Percentiles rank a stretch among this genome's conserved stretches.
These are phyloP conservation scores for Hyaloscypha hepaticicola DNA, from an alignment of 495 filamentous ascomycete genomes.

Conservation along the genomic window DNA sequence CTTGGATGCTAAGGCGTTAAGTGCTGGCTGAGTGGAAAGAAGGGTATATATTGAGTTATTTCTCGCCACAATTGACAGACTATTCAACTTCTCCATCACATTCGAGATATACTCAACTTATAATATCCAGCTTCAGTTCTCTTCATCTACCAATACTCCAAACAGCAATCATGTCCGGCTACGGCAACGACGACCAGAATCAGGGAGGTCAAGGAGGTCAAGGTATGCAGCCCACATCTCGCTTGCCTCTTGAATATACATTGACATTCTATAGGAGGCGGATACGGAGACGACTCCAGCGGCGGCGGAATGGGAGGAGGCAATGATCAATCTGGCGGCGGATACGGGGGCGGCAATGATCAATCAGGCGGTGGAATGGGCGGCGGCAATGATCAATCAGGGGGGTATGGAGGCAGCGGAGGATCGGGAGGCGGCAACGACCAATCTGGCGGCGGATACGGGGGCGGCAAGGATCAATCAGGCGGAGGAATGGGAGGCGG, in stretches of 20 bases:
- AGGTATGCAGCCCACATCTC: not conserved
- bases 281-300: not conserved
- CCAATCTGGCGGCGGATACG: not conserved
- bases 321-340: not conserved
- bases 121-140: not conserved
- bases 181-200: slow-evolving; percentile 6
- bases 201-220: not conserved
- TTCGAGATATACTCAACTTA: not conserved
- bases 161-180: slow-evolving; percentile 7
- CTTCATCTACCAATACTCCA: not conserved
- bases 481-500: slow-evolving; percentile 7
- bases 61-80: not conserved
- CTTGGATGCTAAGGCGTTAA: not conserved
- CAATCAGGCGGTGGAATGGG: not conserved
- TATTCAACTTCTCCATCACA: not conserved
- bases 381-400: not conserved
- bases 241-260: not conserved
- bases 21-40: not conserved
- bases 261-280: not conserved
- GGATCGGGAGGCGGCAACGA: slow-evolving; percentile 4
- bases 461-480: not conserved
- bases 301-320: slow-evolving; percentile 1
- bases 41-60: not conserved
- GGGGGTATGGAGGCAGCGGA: not conserved
- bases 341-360: not conserved